These are phyloP conservation scores for Glonium stellatum DNA, from an alignment of 495 filamentous ascomycete genomes.

Conservation along the genomic window DNA sequence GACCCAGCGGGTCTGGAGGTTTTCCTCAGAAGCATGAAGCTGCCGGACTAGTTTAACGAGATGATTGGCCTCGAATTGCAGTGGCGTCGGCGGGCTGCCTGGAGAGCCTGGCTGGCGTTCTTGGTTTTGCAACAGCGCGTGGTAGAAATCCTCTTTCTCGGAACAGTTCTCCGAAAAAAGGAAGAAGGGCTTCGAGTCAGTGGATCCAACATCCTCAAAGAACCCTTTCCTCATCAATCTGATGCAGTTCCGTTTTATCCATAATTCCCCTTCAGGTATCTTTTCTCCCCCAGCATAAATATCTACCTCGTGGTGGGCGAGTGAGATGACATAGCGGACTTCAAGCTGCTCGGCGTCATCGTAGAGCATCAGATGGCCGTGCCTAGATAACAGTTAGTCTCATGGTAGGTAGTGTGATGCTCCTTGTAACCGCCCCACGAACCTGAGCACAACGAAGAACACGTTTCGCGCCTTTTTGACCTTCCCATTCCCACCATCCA, in stretches of 20 bases:
- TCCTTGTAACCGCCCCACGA: constrained; percentile 23
- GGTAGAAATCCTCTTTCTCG: constrained; percentile 97
- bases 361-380: constrained; percentile 95
- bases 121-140: constrained; percentile 80
- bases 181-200: constrained; percentile 71
- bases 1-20: constrained; percentile 86
- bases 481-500: constrained; percentile 50
- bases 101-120: constrained; percentile 53
- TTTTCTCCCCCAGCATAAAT: constrained; percentile 70
- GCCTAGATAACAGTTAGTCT: constrained; percentile 47
- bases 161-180: constrained; percentile 91
- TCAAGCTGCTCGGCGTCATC: constrained; percentile 84
- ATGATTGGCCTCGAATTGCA: constrained; percentile 75
- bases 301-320: constrained; percentile 78
- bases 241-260: constrained; percentile 91
- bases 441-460: constrained; percentile 91
- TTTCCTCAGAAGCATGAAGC: constrained; percentile 86
- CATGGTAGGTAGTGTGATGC: too few relatives aligned
- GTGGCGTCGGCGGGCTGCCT: constrained; percentile 58
- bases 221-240: constrained; percentile 61
- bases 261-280: constrained; percentile 87
- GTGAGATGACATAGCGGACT: constrained; percentile 87
- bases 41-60: constrained; percentile 81
- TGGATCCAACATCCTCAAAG: constrained; percentile 49
- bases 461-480: constrained; percentile 76